Base-by-base conservation (phyloP, 202 grass and related monocot species). In the Sporobolus alterniflorus region DNA sequence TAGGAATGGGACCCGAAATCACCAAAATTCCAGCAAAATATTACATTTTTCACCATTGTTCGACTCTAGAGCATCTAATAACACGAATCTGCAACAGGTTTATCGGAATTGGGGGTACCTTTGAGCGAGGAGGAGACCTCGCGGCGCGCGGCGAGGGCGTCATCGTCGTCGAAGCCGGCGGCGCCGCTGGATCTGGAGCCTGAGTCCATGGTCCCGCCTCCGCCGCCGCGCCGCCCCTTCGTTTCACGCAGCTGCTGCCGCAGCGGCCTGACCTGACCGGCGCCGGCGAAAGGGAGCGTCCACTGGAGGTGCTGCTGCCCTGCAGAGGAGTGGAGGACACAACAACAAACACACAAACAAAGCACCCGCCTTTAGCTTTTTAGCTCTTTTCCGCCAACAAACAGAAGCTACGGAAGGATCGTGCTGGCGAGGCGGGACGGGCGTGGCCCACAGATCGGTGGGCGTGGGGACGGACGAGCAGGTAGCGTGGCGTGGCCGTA, bases 71-170 rank as follows among this genome's bases (percentile, higher is more conserved):
- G 28, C 54, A 2, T 16, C 49, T 17, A 49, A 31, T 9, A 21
- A 11, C 3, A 79, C 20, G 17, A 64, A 74, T 69, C 65, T 5
- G 0, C 0, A 0, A 0, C 12, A 8, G 42, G 77, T 20, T 17
- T 6, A 86, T 10, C 55, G 55, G 69, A 86, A 69, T 72, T 83
- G 67, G 31, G 31, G 26, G 5, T 52, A 92, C 97, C 97, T 96
- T 94, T 85, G 18, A 90, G 93, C 68, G 89, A 96, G 28, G 93
- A 94, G 69, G 93, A 96, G 74, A 85, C 96, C 84, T 99, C 93
- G 51, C 93, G 90, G 83, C 85, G 92, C 50, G 84, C 79, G 81
- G 89, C 81, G 63, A 96, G 83, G 68, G 78, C 87, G 8, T 85
- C 97, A 33, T 94, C 93, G 55, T 99, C 93, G 61, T 99, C 97